Base-by-base conservation (phyloP, 2,329 filamentous ascomycete genomes). In the Penicillium paneum region DNA sequence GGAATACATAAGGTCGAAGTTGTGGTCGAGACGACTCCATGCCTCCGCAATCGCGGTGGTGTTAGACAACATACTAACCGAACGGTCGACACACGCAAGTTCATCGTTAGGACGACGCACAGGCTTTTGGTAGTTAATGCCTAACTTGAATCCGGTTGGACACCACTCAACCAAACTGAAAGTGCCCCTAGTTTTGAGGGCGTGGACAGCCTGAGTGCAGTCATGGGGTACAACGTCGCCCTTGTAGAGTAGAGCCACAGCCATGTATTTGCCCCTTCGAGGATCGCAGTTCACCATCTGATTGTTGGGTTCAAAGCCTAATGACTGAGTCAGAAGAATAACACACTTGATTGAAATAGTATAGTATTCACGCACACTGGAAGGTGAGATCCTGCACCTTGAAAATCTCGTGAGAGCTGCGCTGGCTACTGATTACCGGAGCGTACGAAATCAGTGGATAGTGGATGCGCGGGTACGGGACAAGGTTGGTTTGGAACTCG, bases 401-500 rank as follows among this genome's bases (percentile, higher is more conserved):
- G 84, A 92, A 92, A 79, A 88, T 90, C 80, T 94, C 90, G 71
- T 94, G 90, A 44, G 86, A 83, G 74, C 88, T 90, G 83, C 89
- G 90, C 78, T 83, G 80, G 55, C 85, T 84, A 29, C 81, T 83
- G 55, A 86, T 78, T 51, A 87, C 83, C 2, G 84, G 84, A 1
- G 84, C 83, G 64, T 86, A 87, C 63, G 79, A 82, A 72, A 87
- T 85, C 60, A 87, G 72, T 39, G 84, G 84, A 69, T 86, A 87
- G 70, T 87, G 84, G 62, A 87, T 86, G 68, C 84, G 80, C 24
- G 84, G 84, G 71, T 84, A 87, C 7, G 84, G 84, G 49, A 87
- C 84, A 72, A 87, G 72, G 71, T 87, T 87, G 63, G 84, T 87
- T 74, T 87, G 84, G 77, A 87, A 87, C 69, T 87, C 84, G 67